Evolutionary conservation across 257 asterid species (phyloP).

Genomic region (Solanum tarijense): DNA sequence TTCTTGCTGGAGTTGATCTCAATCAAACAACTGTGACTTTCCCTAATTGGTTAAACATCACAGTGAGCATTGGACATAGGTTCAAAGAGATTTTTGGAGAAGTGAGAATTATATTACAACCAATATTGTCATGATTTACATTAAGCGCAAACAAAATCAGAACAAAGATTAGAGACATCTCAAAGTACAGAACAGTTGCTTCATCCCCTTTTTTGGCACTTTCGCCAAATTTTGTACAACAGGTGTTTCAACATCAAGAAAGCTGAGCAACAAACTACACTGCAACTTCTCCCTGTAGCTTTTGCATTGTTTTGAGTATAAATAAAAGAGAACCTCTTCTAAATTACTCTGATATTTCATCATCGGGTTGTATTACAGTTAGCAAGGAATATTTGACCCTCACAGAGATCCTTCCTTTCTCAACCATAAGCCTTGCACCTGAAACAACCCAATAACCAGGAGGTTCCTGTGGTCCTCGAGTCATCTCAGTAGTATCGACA

Average conservation of each 20-base stretch:
- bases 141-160: not conserved
- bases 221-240: not conserved
- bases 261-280: not conserved
- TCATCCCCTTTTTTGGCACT: not conserved
- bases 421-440: conserved; percentile 88
- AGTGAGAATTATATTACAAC: not conserved
- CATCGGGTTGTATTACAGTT: conserved; percentile 66
- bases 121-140: not conserved
- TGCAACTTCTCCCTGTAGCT: not conserved
- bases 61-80: not conserved
- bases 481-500: conserved; percentile 90
- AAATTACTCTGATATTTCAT: conserved; percentile 32
- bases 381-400: conserved; percentile 75
- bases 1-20: not conserved
- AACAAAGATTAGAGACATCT: not conserved
- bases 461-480: conserved; percentile 84
- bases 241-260: not conserved
- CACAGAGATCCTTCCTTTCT: conserved; percentile 76
- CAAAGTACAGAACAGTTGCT: not conserved
- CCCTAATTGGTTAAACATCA: not conserved
- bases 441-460: conserved; percentile 99
- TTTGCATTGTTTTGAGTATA: not conserved
- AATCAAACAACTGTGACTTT: not conserved
- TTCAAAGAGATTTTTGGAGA: not conserved
- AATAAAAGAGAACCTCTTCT: conserved; percentile 1